A percentile compares a stretch with the other conserved stretches of the same genome.
phyloP scores from a whole-genome alignment of 805 yeast genomes.

The Saturnispora ahearnii region DNA sequence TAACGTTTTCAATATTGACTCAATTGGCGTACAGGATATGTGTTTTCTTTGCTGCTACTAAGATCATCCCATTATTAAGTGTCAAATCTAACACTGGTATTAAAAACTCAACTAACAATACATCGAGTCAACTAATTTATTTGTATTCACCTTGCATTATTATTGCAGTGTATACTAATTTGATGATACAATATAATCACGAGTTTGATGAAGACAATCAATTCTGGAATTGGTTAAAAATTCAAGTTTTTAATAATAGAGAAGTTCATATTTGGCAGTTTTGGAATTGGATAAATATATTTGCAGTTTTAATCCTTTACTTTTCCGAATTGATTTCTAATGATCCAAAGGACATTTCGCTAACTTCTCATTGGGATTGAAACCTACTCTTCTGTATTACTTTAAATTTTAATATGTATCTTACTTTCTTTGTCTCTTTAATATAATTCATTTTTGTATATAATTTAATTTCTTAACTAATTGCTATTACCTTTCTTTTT shows the following conservation, averaged over 20 bases:
- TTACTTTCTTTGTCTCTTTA: background rate
- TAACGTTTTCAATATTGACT: slow-evolving; percentile 57
- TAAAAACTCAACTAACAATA: background rate
- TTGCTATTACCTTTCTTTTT: background rate
- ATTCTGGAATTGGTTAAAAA: slow-evolving; percentile 24
- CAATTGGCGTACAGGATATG: slow-evolving; percentile 79
- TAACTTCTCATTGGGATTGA: slow-evolving; percentile 27
- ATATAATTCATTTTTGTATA: background rate
- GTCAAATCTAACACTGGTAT: slow-evolving; percentile 23
- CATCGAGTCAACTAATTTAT: slow-evolving; percentile 35
- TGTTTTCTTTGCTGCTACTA: slow-evolving; percentile 83
- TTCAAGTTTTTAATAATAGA: background rate
- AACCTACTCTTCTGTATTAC: background rate
- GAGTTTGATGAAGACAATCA: slow-evolving; percentile 51
- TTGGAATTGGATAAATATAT: slow-evolving; percentile 70
- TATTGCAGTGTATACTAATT: slow-evolving; percentile 90
- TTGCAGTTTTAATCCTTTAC: slow-evolving; percentile 69
- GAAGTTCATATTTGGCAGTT: slow-evolving; percentile 4
- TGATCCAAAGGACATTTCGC: slow-evolving; percentile 28
- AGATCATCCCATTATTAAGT: slow-evolving; percentile 64
- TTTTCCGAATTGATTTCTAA: slow-evolving; percentile 56
- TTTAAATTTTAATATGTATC: background rate
- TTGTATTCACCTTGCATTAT: slow-evolving; percentile 90
- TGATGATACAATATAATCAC: slow-evolving; percentile 82
- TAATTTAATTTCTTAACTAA: background rate